Percentiles rank a stretch among this genome's conserved stretches.
Conservation (phyloP, 768 basidiomycete species). For the Strobilomyces dryophilus region DNA sequence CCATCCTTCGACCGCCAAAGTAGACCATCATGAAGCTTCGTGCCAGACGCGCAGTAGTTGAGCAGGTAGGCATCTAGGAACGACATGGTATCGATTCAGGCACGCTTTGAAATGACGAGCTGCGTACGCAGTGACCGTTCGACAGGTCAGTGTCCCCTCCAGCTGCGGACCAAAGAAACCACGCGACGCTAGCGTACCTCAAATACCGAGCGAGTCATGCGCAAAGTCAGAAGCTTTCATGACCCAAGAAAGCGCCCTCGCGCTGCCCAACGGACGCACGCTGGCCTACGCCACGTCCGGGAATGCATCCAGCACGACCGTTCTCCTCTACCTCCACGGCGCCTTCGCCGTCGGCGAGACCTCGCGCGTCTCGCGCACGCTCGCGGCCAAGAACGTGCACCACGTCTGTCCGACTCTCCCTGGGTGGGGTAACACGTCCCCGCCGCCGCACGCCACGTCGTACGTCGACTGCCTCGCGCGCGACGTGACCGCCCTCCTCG, state of each 20-base stretch:
- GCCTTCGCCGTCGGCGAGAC: conserved; percentile 48
- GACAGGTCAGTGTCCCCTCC: background rate
- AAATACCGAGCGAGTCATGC: background rate
- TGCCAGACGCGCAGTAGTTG: conserved; percentile 38
- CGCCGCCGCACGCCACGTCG: conserved; percentile 29
- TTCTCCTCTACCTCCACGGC: conserved; percentile 57
- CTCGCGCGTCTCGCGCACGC: conserved; percentile 28
- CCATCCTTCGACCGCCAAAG: no score
- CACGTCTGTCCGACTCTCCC: conserved; percentile 50
- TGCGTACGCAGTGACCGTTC: background rate
- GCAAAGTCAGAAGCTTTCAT: background rate
- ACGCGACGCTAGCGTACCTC: background rate
- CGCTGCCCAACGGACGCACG: conserved; percentile 37
- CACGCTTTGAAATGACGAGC: background rate
- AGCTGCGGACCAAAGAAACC: background rate
- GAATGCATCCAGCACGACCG: conserved; percentile 41
- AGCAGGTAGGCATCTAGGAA: no score
- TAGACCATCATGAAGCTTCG: no score
- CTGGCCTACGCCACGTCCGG: conserved; percentile 55
- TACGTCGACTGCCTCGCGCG: conserved; percentile 41
- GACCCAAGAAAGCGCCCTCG: conserved; percentile 16
- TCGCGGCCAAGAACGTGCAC: conserved; percentile 41
- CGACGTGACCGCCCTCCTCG: conserved; percentile 45
- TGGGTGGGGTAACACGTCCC: conserved; percentile 55
- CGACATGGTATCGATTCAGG: no score